Conservation (phyloP, 768 basidiomycete species). For the Tubosaeta sp. region DNA sequence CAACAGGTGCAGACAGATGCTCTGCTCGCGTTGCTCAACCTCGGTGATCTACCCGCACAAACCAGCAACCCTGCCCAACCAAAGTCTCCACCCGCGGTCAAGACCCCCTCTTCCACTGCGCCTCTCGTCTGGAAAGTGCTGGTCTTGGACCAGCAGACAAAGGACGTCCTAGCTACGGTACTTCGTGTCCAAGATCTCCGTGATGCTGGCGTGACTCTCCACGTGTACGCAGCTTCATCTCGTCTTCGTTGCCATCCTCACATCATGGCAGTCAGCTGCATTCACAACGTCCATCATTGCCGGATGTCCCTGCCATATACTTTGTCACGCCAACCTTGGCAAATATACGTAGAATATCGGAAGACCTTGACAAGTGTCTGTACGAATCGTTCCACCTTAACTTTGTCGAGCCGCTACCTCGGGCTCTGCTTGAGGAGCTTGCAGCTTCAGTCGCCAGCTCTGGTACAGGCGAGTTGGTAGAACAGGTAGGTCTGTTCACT, state of each 20-base stretch:
- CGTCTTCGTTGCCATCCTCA: constrained; percentile 3
- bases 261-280: constrained; percentile 72
- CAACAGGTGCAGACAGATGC: constrained; percentile 88
- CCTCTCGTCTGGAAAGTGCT: constrained; percentile 96
- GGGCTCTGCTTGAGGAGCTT: constrained; percentile 88
- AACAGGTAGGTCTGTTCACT: constrained; percentile 50
- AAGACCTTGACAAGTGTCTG: constrained; percentile 84
- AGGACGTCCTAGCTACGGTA: constrained; percentile 94
- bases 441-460: constrained; percentile 84
- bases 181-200: constrained; percentile 94
- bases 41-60: constrained; percentile 52
- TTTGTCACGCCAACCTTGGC: constrained; percentile 87
- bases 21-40: constrained; percentile 79
- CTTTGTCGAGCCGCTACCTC: constrained; percentile 89
- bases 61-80: constrained; percentile 10
- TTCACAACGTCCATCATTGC: constrained; percentile 78
- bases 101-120: constrained; percentile 48
- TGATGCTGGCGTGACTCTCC: constrained; percentile 94
- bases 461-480: constrained; percentile 75
- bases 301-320: constrained; percentile 96
- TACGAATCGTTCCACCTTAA: constrained; percentile 95
- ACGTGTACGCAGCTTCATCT: constrained; percentile 66
- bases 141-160: constrained; percentile 91
- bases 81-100: constrained; percentile 39
- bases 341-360: constrained; percentile 87